phyloP scores from a whole-genome alignment of 2,329 filamentous ascomycete species.

The Bipolaris bicolor region DNA sequence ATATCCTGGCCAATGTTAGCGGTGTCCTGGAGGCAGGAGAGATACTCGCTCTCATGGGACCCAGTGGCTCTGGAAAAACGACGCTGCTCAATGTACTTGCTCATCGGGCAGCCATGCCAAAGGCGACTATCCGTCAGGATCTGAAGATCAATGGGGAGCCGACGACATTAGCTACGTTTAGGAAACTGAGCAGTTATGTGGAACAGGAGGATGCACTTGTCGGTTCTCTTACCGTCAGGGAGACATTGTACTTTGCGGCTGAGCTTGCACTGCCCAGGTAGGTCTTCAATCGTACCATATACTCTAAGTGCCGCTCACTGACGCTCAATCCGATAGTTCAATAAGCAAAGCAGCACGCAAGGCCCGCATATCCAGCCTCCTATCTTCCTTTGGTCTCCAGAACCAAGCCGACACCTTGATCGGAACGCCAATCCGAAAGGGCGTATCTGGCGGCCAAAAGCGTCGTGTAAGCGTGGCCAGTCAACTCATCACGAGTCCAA shows the following conservation, averaged over 20 bases:
- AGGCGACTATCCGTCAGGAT: conserved; percentile 60
- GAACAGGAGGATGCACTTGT: conserved; percentile 89
- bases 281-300: neutral
- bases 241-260: conserved; percentile 80
- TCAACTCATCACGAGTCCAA: conserved; percentile 80
- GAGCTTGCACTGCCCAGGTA: conserved; percentile 63
- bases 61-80: conserved; percentile 75
- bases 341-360: conserved; percentile 64
- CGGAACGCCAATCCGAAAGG: conserved; percentile 82
- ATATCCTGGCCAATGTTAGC: conserved; percentile 67
- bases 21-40: conserved; percentile 73
- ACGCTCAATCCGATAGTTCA: conserved; percentile 41
- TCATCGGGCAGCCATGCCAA: conserved; percentile 61
- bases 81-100: conserved; percentile 83
- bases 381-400: conserved; percentile 75
- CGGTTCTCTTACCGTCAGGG: conserved; percentile 77
- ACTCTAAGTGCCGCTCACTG: conserved; percentile 4
- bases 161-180: conserved; percentile 63
- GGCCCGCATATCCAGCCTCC: conserved; percentile 67
- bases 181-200: conserved; percentile 74
- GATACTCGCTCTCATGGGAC: conserved; percentile 81
- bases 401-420: conserved; percentile 73
- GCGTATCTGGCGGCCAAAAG: conserved; percentile 86
- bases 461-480: conserved; percentile 78
- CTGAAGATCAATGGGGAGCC: conserved; percentile 68